phyloP scores from a whole-genome alignment of 2,329 filamentous ascomycete genomes.

The Neodidymelliopsis sp. region DNA sequence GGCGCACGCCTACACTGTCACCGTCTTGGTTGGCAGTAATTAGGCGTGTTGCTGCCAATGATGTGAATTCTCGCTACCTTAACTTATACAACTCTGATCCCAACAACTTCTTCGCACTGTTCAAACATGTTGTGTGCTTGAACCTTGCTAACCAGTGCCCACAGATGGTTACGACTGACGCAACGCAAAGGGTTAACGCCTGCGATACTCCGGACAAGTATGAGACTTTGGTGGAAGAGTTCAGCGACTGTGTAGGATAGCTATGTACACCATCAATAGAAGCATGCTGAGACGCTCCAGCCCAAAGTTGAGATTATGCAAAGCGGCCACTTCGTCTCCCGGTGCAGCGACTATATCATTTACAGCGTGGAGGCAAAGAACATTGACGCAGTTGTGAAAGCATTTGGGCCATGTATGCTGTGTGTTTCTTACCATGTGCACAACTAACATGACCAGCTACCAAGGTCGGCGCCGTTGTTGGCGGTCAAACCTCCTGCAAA shows the following conservation, averaged over 20 bases:
- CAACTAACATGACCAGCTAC: constrained; percentile 70
- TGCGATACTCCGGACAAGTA: constrained; percentile 93
- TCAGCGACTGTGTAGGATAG: constrained; percentile 81
- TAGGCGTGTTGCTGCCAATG: constrained; percentile 77
- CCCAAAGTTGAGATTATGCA: constrained; percentile 81
- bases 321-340: constrained; percentile 95
- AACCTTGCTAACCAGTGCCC: constrained; percentile 46
- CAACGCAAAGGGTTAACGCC: constrained; percentile 78
- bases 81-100: constrained; percentile 82
- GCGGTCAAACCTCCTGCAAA: constrained; percentile 98
- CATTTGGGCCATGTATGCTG: constrained; percentile 88
- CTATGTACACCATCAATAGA: constrained; percentile 51
- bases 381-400: constrained; percentile 84
- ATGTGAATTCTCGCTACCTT: constrained; percentile 99
- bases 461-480: constrained; percentile 92
- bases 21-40: constrained; percentile 76
- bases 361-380: constrained; percentile 96
- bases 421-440: constrained; percentile 11
- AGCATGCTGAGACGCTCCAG: constrained; percentile 64
- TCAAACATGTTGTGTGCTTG: constrained; percentile 22
- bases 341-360: constrained; percentile 97
- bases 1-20: constrained; percentile 67
- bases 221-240: constrained; percentile 80
- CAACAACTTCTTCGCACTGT: constrained; percentile 28
- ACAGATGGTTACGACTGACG: constrained; percentile 34